A percentile compares a stretch with the other conserved stretches of the same genome.
phyloP scores from a whole-genome alignment of 805 yeast species.

The Lipomyces spencermartinsiae region DNA sequence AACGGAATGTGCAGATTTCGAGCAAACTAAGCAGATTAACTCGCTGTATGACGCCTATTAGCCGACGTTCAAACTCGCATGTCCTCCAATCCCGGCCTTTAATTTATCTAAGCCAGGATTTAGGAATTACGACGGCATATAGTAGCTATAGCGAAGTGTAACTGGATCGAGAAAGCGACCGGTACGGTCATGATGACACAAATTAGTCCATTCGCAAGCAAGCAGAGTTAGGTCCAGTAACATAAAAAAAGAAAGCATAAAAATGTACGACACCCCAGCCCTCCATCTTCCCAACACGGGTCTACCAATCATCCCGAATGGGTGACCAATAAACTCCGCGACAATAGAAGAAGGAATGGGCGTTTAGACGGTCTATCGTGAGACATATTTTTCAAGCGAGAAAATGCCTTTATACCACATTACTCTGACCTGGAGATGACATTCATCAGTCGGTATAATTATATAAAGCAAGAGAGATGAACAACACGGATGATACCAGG shows the following conservation, averaged over 20 bases:
- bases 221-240: neutral
- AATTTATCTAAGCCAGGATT: no score
- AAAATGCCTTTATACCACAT: conserved; percentile 8
- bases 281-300: conserved; percentile 32
- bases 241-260: neutral
- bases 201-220: neutral
- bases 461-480: conserved; percentile 32
- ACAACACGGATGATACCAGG: conserved; percentile 37
- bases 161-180: neutral
- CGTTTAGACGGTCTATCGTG: conserved; percentile 36
- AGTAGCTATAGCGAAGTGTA: neutral
- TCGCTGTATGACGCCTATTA: no score
- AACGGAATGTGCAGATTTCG: no score
- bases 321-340: neutral
- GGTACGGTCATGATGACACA: no score
- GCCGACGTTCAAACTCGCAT: no score
- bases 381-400: neutral
- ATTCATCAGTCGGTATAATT: conserved; percentile 33
- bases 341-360: conserved; percentile 29
- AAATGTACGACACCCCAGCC: conserved; percentile 39
- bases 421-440: conserved; percentile 38
- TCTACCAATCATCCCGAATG: neutral
- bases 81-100: no score
- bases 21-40: no score
- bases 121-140: no score